phyloP scores from a whole-genome alignment of 2,329 filamentous ascomycete species.

The Penicillium sp. region DNA sequence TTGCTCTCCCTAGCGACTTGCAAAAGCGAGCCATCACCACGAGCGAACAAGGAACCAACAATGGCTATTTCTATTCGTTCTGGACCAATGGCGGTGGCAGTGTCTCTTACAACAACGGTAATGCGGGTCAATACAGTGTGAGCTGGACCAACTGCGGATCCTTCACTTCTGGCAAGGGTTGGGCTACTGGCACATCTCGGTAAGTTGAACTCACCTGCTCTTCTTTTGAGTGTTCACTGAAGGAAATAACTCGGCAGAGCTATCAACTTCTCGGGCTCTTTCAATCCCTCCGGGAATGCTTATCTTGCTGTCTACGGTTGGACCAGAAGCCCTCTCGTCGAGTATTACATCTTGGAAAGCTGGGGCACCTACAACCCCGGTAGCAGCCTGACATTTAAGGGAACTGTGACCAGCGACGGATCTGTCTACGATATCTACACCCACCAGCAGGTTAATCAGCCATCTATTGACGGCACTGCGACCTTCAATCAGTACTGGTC shows the following conservation, averaged over 20 bases:
- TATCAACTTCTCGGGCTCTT: constrained; percentile 34
- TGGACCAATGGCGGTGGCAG: constrained; percentile 49
- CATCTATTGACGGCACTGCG: constrained; percentile 41
- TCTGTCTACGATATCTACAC: constrained; percentile 41
- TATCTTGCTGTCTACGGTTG: constrained; percentile 45
- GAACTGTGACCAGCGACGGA: constrained; percentile 40
- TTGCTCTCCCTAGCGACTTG: constrained; percentile 26
- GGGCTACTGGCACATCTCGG: constrained; percentile 54
- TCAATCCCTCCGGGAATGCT: constrained; percentile 33
- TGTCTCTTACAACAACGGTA: constrained; percentile 49
- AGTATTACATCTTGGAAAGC: constrained; percentile 41
- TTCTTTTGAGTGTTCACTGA: not conserved
- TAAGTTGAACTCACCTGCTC: constrained; percentile 29
- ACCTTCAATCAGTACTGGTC: constrained; percentile 49
- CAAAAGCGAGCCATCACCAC: constrained; percentile 22
- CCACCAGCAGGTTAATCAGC: constrained; percentile 38
- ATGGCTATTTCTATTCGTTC: constrained; percentile 52
- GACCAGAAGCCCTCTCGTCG: constrained; percentile 38
- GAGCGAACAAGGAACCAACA: constrained; percentile 34
- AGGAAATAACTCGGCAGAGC: constrained; percentile 5
- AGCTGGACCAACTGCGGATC: constrained; percentile 51
- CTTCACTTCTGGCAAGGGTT: constrained; percentile 60
- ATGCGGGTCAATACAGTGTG: constrained; percentile 47
- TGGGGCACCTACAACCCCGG: constrained; percentile 37
- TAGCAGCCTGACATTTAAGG: constrained; percentile 29